Evolutionary conservation across 768 basidiomycete genomes (phyloP), one percentile per base, ranked within the genome.

Genomic region (Gelatoporia subvermispora): DNA sequence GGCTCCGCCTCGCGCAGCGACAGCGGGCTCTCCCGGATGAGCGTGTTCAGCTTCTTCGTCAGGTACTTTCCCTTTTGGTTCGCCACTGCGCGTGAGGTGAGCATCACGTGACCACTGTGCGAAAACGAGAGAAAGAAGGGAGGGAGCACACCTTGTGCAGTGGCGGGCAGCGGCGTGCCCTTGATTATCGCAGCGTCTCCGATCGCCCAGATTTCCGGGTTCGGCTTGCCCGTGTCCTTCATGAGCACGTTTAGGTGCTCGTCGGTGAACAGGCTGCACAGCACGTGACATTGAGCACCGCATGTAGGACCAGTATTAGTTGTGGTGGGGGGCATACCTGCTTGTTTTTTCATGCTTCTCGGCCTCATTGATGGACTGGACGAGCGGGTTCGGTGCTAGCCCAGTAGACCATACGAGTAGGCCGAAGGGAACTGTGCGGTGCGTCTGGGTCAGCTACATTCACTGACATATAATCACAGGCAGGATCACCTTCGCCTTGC

Each of bases 331-430:
- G 13, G 28, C 68, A 41, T 53, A 80, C 79, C 78, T 77, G 24
- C 74, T 69, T 0, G 81, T 77, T 64, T 75, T 80, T 13, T 72
- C 67, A 50, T 88, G 72, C 59, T 88, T 89, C 59, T 74, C 69
- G 2, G 84, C 69, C 40, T 76, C 79, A 7, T 68, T 64, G 41
- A 90, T 77, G 0, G 76, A 72, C 50, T 75, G 66, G 44, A 93
- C 76, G 22, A 93, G 68, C 7, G 92, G 90, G 61, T 93, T 93
- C 3, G 88, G 81, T 4, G 88, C 77, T 2, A 93, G 71, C 2
- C 91, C 92, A 2, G 92, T 93, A 51, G 83, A 85, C 91, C 91
- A 93, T 15, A 93, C 88, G 10, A 90, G 75, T 18, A 93, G 69
- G 21, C 92, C 90, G 63, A 85, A 88, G 5, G 80, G 82, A 34